These are phyloP conservation scores for Hygrophorus russula DNA, from an alignment of 768 basidiomycete species.

Conservation along the genomic window DNA sequence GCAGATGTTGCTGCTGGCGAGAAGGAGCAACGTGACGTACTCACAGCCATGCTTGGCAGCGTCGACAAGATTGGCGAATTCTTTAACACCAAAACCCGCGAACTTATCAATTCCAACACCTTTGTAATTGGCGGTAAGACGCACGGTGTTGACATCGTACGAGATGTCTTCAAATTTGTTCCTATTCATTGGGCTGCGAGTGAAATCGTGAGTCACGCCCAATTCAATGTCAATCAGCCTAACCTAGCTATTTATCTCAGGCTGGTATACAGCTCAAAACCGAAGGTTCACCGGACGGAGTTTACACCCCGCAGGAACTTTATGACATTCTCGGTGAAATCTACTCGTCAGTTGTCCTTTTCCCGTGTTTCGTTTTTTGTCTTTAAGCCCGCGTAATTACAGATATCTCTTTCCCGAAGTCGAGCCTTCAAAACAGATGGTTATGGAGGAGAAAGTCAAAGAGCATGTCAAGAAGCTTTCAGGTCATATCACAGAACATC, in stretches of 20 bases:
- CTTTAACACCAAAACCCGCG: constrained; percentile 55
- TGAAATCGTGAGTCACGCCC: constrained; percentile 43
- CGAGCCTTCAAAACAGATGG: constrained; percentile 47
- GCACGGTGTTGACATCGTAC: constrained; percentile 52
- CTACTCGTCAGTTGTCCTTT: constrained; percentile 42
- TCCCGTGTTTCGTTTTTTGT: not conserved
- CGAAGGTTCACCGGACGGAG: constrained; percentile 38
- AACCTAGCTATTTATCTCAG: constrained; percentile 22
- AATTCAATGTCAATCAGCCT: not conserved
- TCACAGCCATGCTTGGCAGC: constrained; percentile 35
- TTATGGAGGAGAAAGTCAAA: constrained; percentile 38
- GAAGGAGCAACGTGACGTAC: constrained; percentile 37
- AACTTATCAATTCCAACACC: constrained; percentile 42
- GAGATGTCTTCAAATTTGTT: constrained; percentile 52
- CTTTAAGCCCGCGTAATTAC: not conserved
- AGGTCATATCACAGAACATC: constrained; percentile 40
- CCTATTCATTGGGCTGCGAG: constrained; percentile 61
- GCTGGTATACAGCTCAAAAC: constrained; percentile 65
- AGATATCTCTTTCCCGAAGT: constrained; percentile 73
- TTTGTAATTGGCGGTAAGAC: constrained; percentile 43
- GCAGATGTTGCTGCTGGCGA: constrained; percentile 18
- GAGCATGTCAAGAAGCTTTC: constrained; percentile 43
- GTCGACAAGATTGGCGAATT: constrained; percentile 41
- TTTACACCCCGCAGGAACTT: constrained; percentile 50
- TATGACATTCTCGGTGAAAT: constrained; percentile 60